Base-by-base conservation (phyloP, 1,139 yeast species). In the Suhomyces bolitotheri region DNA sequence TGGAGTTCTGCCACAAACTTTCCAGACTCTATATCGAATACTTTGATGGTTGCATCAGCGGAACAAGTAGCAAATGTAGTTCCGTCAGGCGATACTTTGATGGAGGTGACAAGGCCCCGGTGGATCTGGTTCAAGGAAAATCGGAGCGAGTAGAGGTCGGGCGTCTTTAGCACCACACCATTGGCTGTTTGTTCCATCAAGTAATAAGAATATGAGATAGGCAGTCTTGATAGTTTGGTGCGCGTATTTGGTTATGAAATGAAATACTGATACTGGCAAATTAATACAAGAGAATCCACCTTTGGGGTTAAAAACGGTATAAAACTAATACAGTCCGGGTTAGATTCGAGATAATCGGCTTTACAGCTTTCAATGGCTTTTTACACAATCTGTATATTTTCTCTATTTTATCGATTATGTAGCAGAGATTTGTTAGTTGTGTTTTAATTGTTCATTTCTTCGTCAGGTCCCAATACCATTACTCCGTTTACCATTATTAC, bases 71-170 rank as follows among this genome's bases (percentile, higher is more conserved):
- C 96, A n/a, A 86, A 50, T 16, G 51, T 60, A 17, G 50, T 43
- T 0, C 86, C 87, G 56, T 84, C 71, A 4, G 92, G 90, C 13
- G 89, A 79, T 30, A 85, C 64, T 51, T 78, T 78, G 28, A 78
- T 74, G 11, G 73, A 56, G 2, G 80, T 76, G 29, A 55, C 40
- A 16, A 56, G 40, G 3, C 30, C 32, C 2, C 14, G 14, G 27
- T 43, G 44, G 20, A 33, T 32, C 10, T 29, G 27, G 3, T 19
- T 19, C 2, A 44, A 28, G 2, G 31, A 21, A 23, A 38, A 39
- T 24, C 33, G 34, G 20, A 40, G 36, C 5, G 13, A 26, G 31
- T 45, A 49, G 21, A 49, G 33, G 23, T 44, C 45, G 10, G 44
- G 39, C 6, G 37, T 16, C 17, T n/a, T 16, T 23, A 22, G 12